Base-by-base conservation (phyloP, 805 yeast species). In the Helenozyma baotianmanensis region DNA sequence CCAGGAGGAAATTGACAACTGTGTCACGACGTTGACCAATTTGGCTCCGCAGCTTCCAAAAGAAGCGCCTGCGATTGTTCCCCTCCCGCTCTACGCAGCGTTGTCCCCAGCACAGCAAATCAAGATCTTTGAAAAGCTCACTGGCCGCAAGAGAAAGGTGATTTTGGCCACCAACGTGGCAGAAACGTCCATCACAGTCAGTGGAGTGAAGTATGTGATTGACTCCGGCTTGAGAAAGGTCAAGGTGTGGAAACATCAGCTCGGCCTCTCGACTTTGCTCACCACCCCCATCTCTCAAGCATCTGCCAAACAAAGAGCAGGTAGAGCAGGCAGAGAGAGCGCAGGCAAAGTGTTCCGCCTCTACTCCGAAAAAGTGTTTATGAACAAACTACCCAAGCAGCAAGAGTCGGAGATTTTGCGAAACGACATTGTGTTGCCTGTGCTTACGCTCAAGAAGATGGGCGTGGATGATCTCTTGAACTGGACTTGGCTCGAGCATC, bases 301-400 rank as follows among this genome's bases (percentile, higher is more conserved):
- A 0, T 83, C 95, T 24, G 98, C 97, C 0, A 76, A 84, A 22
- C 99, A 92, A 64, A 70, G 99, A 60, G 79, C 89, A 28, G 99
- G 99, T 56, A 84, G 99, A 70, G 97, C 99, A n/a, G 99, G 99
- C 41, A 86, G 99, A 76, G 97, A 92, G 61, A 76, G 82, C 19
- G 49, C 54, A 9, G 99, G 99, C 26, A 90, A 90, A 56, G 85
- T 92, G 27, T 92, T 70, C 59, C 64, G 97, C 38, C 61, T 92
- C 23, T 92, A 82, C 56, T 78, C 84, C 30, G 97, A 90, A 47
- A 54, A 62, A 1, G 81, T 84, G 37, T 90, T 75, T 48, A 38
- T 57, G 3, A 71, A 71, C 42, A 45, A 51, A 21, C 62, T 92
- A 33, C 79, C 82, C 1, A 63, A 68, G 29, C 92, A 87, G 51